Evolutionary conservation across 2,329 filamentous ascomycete species (phyloP), one percentile per base, ranked within the genome.

Genomic region (Ophiostoma montium): DNA sequence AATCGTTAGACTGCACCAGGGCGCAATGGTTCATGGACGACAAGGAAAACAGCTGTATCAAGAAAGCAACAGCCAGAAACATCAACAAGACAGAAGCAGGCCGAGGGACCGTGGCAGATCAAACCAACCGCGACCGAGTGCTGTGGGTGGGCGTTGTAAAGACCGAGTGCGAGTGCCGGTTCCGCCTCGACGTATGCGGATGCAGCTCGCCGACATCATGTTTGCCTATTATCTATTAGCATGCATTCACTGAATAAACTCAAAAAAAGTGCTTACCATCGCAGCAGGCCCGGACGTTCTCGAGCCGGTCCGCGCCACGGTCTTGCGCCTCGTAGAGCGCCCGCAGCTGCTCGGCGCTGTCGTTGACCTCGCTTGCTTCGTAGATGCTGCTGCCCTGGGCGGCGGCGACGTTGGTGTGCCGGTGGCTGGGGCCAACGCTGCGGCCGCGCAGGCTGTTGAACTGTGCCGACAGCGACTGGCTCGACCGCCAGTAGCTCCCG

Each of bases 211-310:
- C 74, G 45, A 87, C 83, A 61, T 87, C 82, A 59, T 87, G 83
- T 68, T 84, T 86, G 57, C 82, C 80, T 84, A 19, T 42, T 16
- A 4, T 3, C 1, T 36, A 33, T 49, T 27, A 46, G 36, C 16
- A 30, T 8, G 21, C 16, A 23, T 1, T 42, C 38, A 27, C 23
- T 18, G 10, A 6, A 35, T 6, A n/a, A 3, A 6, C 19, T 39
- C 18, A 8, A 19, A n/a, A 12, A n/a, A 8, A 31, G 9, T 12
- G 43, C 82, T 76, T 74, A 90, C 89, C 92, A 75, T 96, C 92
- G 66, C 92, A 98, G 69, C 92, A 98, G 52, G 90, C 89, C 61
- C 92, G 76, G 55, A 98, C 92, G 63, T 98, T 95, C 71, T 96
- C 90, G 59, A 96, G 72, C 54, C 82, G 75, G 61, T 89, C 85